Base-by-base conservation (phyloP, 495 filamentous ascomycete species). In the Penicillium steckii region DNA sequence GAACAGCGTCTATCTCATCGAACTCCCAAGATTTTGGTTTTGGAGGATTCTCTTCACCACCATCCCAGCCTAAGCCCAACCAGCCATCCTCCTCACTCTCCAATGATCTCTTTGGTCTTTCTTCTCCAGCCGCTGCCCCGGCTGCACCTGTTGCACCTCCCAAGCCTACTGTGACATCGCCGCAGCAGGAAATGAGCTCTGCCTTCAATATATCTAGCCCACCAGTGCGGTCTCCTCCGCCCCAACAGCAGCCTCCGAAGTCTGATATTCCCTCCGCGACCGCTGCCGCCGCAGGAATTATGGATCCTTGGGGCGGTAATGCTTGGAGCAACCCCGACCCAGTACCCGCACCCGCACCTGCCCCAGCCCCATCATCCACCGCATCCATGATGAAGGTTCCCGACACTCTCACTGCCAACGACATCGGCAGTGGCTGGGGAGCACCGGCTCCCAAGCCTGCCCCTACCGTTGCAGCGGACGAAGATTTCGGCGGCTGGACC, bases 401-500 rank as follows among this genome's bases (percentile, higher is more conserved):
- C 1, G 72, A 73, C 37, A 76, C 75, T 9, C 41, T 79, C 38
- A 75, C 75, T 2, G 62, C 72, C 29, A 70, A 71, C 38, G 74
- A 74, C 22, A 66, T 74, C 38, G 77, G 78, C 48, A 72, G 77
- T 53, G 83, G 83, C 49, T 87, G 84, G 83, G 83, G 80, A 13
- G 66, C 61, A 1, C 46, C 68, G 10, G 55, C 75, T 3, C 66
- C 81, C 19, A 74, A 77, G 53, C 66, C 72, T 0, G 64, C 73
- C 8, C 84, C 88, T 9, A 85, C 85, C 55, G 85, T 94, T 2
- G 79, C 82, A 24, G 83, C 82, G 0, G 91, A 97, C 64, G 91
- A 97, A 69, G 91, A 97, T 59, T 97, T 95, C 72, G 91, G 91
- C 13, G 91, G 91, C 19, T 97, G 91, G 91, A 87, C 86, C 38